Conservation (phyloP, 2,329 filamentous ascomycete species). For the Hypoxylon sp. region DNA sequence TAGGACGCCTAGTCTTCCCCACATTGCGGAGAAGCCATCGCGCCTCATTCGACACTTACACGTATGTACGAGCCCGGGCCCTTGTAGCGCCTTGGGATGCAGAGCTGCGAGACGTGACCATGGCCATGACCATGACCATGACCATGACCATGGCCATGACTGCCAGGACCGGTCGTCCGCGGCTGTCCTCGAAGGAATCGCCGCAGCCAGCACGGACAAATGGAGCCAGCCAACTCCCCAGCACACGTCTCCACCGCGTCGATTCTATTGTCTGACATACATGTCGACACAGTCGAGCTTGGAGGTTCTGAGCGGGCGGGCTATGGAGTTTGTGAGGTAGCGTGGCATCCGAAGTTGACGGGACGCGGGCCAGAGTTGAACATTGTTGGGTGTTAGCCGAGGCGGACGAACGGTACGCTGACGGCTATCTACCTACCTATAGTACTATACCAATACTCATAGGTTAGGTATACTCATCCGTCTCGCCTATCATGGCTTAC, state of each 20-base stretch:
- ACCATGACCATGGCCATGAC: too few relatives aligned
- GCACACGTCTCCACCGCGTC: constrained; percentile 5
- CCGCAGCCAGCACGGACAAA: constrained; percentile 26
- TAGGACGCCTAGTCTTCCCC: constrained; percentile 17
- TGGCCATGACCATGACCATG: too few relatives aligned
- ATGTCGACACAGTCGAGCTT: constrained; percentile 1
- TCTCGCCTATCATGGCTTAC: constrained; percentile 8
- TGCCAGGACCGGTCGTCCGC: background rate
- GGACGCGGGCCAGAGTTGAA: background rate
- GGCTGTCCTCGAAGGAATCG: background rate
- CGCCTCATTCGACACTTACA: background rate
- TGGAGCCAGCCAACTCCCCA: constrained; percentile 10
- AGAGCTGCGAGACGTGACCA: constrained; percentile 1
- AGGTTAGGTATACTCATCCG: too few relatives aligned
- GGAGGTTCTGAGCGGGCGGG: background rate
- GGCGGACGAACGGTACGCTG: constrained; percentile 19
- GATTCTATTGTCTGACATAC: constrained; percentile 7
- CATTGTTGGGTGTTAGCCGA: constrained; percentile 8
- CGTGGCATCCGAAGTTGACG: background rate
- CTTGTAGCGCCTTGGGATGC: background rate
- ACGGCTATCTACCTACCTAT: too few relatives aligned
- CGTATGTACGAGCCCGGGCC: too few relatives aligned
- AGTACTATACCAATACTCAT: too few relatives aligned
- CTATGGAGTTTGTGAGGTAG: background rate
- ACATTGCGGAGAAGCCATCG: constrained; percentile 28